Base-by-base conservation (phyloP, 768 basidiomycete genomes). In the Lactifluus pinguis region DNA sequence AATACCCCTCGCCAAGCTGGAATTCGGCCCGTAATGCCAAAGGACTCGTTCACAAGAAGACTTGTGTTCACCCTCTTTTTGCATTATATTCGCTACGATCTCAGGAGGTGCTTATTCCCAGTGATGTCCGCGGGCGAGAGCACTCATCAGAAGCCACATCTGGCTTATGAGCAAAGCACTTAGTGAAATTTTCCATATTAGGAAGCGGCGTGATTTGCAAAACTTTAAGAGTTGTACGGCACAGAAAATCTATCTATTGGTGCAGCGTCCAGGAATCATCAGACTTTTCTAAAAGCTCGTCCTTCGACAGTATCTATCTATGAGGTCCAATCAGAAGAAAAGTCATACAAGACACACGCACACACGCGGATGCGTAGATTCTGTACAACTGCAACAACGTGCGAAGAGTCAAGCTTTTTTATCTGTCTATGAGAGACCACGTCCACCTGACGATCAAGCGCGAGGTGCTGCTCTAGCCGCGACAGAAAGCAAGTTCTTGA, bases 391-490 rank as follows among this genome's bases (percentile, higher is more conserved):
- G 25, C 25, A 25, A 25, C 25, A 25, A 25, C 25, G 25, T 45
- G 30, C n/a, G 30, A 55, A 47, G 32, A 47, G 32, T 9, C n/a
- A 1, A 19, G 44, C 19, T 19, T 8, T 21, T 21, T 11, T 38
- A 39, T 39, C 51, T 36, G 32, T 60, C 25, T n/a, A 42, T 17
- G 11, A 7, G 21, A 30, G 25, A 34, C n/a, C 29, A n/a, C 2
- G 49, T 45, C 42, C 14, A 15, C 38, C 32, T 19, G 29, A 38
- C 14, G n/a, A 47, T 36, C 49, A 61, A 44, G 52, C 29, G 15
- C 25, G 41, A 44, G 54, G 60, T n/a, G 49, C 49, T 17, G 60
- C 60, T 30, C 25, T 50, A 14, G 25, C 29, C 19, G 54, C 60
- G 6, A 44, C 45, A 6, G 49, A n/a, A 19, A 56, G 36, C 54